Evolutionary conservation across 306 rosid genomes (phyloP).

Genomic region (Cicer bijugum): DNA sequence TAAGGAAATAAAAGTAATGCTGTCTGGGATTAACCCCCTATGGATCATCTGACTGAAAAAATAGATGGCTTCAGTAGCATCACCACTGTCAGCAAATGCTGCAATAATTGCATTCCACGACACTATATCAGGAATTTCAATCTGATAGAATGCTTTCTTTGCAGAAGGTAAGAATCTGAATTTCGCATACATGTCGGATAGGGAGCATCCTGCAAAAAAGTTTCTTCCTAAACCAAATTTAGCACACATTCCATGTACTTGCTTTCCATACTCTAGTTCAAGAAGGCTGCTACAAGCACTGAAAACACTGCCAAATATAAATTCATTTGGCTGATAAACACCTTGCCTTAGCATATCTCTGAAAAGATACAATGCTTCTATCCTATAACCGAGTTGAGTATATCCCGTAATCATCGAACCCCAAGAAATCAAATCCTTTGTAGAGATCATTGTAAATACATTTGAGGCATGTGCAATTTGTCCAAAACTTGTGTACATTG

Average conservation of each 20-base stretch:
- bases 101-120: constrained; percentile 81
- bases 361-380: constrained; percentile 66
- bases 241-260: constrained; percentile 66
- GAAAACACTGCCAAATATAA: constrained; percentile 68
- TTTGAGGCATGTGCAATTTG: constrained; percentile 56
- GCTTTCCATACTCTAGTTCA: constrained; percentile 70
- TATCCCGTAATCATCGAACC: constrained; percentile 76
- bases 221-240: constrained; percentile 71
- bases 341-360: constrained; percentile 66
- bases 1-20: constrained; percentile 62
- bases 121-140: constrained; percentile 69
- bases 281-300: constrained; percentile 69
- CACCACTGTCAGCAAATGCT: constrained; percentile 57
- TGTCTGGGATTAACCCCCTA: constrained; percentile 57
- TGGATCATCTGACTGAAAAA: constrained; percentile 62
- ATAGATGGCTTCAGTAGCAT: constrained; percentile 57
- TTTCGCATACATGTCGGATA: constrained; percentile 80
- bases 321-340: constrained; percentile 67
- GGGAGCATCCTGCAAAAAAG: constrained; percentile 75
- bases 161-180: constrained; percentile 60
- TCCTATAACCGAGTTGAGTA: constrained; percentile 66
- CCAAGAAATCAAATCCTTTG: constrained; percentile 80
- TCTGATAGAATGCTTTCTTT: constrained; percentile 56
- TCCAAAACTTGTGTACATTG: constrained; percentile 71
- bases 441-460: constrained; percentile 57